Percentiles rank a stretch among this genome's conserved stretches.
Evolutionary conservation across 192 early-diverging fungal species (phyloP).

Genomic region (Paraglomus brasilianum): DNA sequence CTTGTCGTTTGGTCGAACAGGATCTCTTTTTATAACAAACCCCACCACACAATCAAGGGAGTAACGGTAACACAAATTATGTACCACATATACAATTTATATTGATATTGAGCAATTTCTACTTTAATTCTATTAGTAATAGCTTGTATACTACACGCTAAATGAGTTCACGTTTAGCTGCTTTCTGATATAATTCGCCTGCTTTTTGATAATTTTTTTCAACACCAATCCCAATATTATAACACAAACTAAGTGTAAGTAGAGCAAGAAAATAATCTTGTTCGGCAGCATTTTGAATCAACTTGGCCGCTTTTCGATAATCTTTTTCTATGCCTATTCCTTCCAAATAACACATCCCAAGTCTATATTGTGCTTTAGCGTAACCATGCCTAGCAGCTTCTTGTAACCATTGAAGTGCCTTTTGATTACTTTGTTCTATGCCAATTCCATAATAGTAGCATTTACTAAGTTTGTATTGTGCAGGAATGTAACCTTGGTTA

Average conservation of each 20-base stretch:
- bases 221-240: constrained; percentile 2
- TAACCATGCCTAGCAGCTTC: constrained; percentile 55
- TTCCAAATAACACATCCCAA: constrained; percentile 60
- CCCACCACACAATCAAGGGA: too few species aligned
- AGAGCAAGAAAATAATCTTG: constrained; percentile 75
- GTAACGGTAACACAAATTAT: too few species aligned
- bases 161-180: neutral
- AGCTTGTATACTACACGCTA: too few species aligned
- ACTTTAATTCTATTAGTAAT: too few species aligned
- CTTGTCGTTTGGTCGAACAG: too few species aligned
- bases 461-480: constrained; percentile 72
- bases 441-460: constrained; percentile 81
- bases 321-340: constrained; percentile 57
- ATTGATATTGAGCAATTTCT: too few species aligned
- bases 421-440: constrained; percentile 57
- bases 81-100: too few species aligned
- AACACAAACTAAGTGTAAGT: neutral
- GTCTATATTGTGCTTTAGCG: constrained; percentile 52
- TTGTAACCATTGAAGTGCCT: constrained; percentile 64
- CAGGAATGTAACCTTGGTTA: constrained; percentile 53
- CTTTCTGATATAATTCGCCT: neutral
- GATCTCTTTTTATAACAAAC: too few species aligned
- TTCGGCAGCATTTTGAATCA: constrained; percentile 63
- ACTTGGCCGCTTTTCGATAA: constrained; percentile 50
- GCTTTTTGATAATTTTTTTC: neutral